Evolutionary conservation across 352 stramenopile genomes (phyloP), one percentile per base, ranked within the genome.

Genomic region (Elongisporangium prolatum): DNA sequence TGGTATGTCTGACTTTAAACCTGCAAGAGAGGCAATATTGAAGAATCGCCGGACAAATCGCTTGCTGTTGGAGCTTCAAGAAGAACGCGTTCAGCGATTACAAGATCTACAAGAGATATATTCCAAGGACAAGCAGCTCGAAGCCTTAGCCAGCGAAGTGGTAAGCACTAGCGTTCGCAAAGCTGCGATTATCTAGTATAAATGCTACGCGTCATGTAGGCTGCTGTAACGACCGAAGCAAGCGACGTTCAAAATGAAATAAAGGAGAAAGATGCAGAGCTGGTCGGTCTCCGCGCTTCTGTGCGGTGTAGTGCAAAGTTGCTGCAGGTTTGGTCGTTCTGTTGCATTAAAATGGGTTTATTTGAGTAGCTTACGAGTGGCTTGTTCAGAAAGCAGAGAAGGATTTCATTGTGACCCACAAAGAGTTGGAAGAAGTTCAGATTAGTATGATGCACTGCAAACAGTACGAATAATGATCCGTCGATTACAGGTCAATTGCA

Each of bases 41-140:
- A 88, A 87, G 55, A 84, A 91, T 47, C 75, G 79, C 14, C 68
- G 73, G 17, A 88, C 79, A 10, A 91, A 88, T 52, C 77, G 77
- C 20, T 54, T 91, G 37, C 44, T 91, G 17, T 77, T 89, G 58
- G 75, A 91, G 50, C 65, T 91, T 3, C 72, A 84, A 34, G 81
- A 91, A 57, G 79, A 91, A 52, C 81, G 81, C n/a, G 79, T 91
- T 4, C 81, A 91, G 54, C 65, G 81, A 34, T 56, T 91, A n/a
- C 81, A 91, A 48, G 81, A 91, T 65, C 63, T 89, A 7, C 74
- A 91, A 50, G 81, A 91, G 57, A 91, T 91, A 57, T 91, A 91
- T 54, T 68, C 78, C 13, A 91, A 91, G 56, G 79, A 91, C 48
- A 91, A 89, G 54, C 69, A 85, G 25, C 59, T 91, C 8, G 81